Evolutionary conservation across 2,329 filamentous ascomycete genomes (phyloP).

Genomic region (Verticillium zaregamsianum): DNA sequence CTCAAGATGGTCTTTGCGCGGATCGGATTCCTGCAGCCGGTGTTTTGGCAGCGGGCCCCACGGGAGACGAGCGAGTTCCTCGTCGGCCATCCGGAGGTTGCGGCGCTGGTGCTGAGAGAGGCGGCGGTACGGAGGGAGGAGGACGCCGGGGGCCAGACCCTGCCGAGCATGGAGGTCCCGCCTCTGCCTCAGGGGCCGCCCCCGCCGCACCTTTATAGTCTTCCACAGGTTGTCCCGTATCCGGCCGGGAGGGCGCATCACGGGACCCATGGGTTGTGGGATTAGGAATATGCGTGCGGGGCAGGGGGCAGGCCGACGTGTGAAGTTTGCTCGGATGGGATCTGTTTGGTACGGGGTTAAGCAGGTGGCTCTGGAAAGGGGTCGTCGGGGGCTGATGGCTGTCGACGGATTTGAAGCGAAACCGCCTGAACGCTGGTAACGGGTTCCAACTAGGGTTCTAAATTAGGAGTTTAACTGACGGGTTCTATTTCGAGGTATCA

Average conservation of each 20-base stretch:
- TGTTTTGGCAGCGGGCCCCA: conserved; percentile 36
- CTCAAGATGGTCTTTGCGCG: conserved; percentile 45
- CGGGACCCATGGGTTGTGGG: too few species aligned
- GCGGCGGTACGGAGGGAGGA: conserved; percentile 39
- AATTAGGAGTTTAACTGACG: not conserved
- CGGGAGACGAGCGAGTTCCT: conserved; percentile 38
- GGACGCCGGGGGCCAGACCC: conserved; percentile 24
- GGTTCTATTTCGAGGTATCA: not conserved
- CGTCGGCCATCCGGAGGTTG: conserved; percentile 38
- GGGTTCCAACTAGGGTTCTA: too few species aligned
- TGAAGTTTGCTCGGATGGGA: too few species aligned
- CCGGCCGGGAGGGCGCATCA: too few species aligned
- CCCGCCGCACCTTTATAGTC: not conserved
- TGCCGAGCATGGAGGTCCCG: conserved; percentile 39
- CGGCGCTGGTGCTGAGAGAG: conserved; percentile 42
- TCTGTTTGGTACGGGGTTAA: too few species aligned
- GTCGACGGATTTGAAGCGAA: too few species aligned
- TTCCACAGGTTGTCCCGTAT: too few species aligned
- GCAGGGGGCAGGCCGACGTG: too few species aligned
- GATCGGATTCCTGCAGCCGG: conserved; percentile 42
- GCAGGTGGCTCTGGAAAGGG: too few species aligned
- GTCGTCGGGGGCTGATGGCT: too few species aligned
- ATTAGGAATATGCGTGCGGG: too few species aligned
- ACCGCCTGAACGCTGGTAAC: too few species aligned
- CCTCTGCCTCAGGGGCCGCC: not conserved